Evolutionary conservation across 2,329 filamentous ascomycete species (phyloP), one percentile per base, ranked within the genome.

Genomic region (Blastomyces emzantsi): DNA sequence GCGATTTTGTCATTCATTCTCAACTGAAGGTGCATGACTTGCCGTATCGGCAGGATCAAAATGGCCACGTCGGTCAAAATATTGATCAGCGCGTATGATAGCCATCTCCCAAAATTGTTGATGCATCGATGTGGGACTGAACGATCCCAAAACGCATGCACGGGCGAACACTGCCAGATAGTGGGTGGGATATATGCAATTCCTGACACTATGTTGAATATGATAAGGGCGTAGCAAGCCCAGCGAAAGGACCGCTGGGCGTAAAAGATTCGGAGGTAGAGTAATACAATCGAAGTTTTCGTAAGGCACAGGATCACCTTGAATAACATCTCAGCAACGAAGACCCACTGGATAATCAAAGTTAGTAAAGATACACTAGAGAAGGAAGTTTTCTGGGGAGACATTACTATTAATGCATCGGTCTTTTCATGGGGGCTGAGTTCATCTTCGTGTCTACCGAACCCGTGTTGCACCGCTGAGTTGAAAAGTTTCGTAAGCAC

Each of bases 31-130:
- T 51, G 62, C 33, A 62, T 15, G 28, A 66, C 60, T 25, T 62
- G 28, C 13, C 61, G 62, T 8, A 66, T 61, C 1, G 65, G 65
- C 17, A 66, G 60, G 25, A 63, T 22, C 15, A 66, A 41, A 13
- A 66, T 64, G 7, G 62, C 41, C n/a, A 66, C 33, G 33, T 66
- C 65, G 13, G 62, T 65, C n/a, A 60, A 22, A 30, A 66, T 64
- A 39, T 65, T 65, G 33, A 64, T 45, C 25, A 66, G 43, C 6
- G 65, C 60, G 47, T 65, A 33, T 19, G 52, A 33, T 33, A 55
- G 11, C 52, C 52, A 55, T 3, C 3, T 33, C 1, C 56, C 22
- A 54, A 62, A 25, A 56, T 61, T 54, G 15, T 60, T 62, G 25
- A 66, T 63, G 36, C 65, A 66, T 33, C 57, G 19, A 45, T 65